A percentile compares a stretch with the other conserved stretches of the same genome.
Evolutionary conservation across 495 filamentous ascomycete species (phyloP).

Genomic region (Podospora anserina): DNA sequence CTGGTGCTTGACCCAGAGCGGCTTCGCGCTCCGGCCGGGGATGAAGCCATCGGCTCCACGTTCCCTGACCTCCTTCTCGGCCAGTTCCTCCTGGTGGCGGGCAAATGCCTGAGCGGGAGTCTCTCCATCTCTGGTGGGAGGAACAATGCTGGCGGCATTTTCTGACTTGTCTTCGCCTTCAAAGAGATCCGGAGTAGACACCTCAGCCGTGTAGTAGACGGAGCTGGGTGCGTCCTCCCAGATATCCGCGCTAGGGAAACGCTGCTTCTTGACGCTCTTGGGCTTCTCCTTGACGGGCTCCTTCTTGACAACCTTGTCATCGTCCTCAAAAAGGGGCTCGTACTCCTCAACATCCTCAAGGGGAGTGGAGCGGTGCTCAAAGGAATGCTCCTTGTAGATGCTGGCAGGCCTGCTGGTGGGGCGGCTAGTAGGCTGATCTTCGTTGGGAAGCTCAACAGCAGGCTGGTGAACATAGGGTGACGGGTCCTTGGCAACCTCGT

Average conservation of each 20-base stretch:
- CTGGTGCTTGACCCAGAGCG: slow-evolving; percentile 43
- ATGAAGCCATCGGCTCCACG: slow-evolving; percentile 44
- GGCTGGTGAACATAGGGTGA: slow-evolving; percentile 51
- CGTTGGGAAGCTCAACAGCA: slow-evolving; percentile 65
- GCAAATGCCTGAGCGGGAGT: slow-evolving; percentile 54
- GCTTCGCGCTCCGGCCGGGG: slow-evolving; percentile 46
- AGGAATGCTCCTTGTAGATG: slow-evolving; percentile 39
- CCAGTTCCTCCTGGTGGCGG: slow-evolving; percentile 52
- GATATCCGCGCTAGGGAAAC: slow-evolving; percentile 90
- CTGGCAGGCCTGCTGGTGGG: slow-evolving; percentile 71
- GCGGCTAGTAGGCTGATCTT: slow-evolving; percentile 50
- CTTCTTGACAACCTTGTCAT: slow-evolving; percentile 52
- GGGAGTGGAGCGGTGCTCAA: slow-evolving; percentile 60
- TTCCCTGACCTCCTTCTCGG: slow-evolving; percentile 45
- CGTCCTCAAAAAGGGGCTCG: slow-evolving; percentile 90
- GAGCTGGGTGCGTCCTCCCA: slow-evolving; percentile 97
- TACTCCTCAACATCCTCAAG: slow-evolving; percentile 92
- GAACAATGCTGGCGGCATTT: slow-evolving; percentile 30
- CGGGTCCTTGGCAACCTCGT: slow-evolving; percentile 81
- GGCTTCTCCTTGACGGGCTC: slow-evolving; percentile 48
- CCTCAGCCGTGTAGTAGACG: slow-evolving; percentile 75
- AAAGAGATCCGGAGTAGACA: slow-evolving; percentile 70
- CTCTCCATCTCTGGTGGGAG: slow-evolving; percentile 39
- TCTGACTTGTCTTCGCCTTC: slow-evolving; percentile 56
- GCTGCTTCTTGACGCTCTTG: slow-evolving; percentile 61